phyloP scores from a whole-genome alignment of 2,329 filamentous ascomycete species.

The Monosporascus sp. region DNA sequence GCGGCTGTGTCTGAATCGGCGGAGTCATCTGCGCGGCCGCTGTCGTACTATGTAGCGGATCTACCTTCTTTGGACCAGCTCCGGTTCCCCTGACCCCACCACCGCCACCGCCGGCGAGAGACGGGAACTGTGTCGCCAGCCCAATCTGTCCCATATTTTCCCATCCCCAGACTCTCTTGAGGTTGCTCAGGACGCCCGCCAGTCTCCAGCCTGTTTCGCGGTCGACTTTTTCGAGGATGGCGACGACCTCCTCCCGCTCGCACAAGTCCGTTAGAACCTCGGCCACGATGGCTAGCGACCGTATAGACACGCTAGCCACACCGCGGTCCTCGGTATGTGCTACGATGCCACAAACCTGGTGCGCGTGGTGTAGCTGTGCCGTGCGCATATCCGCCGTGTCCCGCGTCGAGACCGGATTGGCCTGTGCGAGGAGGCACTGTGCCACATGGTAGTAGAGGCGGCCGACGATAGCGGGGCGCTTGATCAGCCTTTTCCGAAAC shows the following conservation, averaged over 20 bases:
- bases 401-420: constrained; percentile 63
- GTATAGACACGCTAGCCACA: constrained; percentile 72
- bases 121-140: constrained; percentile 20
- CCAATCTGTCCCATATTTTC: constrained; percentile 33
- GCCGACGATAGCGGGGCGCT: constrained; percentile 74
- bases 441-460: constrained; percentile 86
- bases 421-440: constrained; percentile 74
- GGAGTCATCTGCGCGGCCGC: neutral
- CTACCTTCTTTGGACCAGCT: neutral
- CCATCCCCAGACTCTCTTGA: constrained; percentile 78
- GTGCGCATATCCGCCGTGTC: constrained; percentile 63
- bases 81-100: neutral
- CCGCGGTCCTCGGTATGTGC: constrained; percentile 79
- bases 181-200: constrained; percentile 63
- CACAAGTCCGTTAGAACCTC: constrained; percentile 62
- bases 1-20: neutral
- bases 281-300: constrained; percentile 72
- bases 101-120: constrained; percentile 4
- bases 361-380: constrained; percentile 69
- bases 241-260: constrained; percentile 77
- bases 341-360: constrained; percentile 84
- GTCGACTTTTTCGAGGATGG: constrained; percentile 70
- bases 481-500: constrained; percentile 63
- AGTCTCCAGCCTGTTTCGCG: constrained; percentile 76
- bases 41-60: neutral